These are phyloP conservation scores for Leccinum uliginosum DNA, from an alignment of 768 basidiomycete genomes.

Conservation along the genomic window DNA sequence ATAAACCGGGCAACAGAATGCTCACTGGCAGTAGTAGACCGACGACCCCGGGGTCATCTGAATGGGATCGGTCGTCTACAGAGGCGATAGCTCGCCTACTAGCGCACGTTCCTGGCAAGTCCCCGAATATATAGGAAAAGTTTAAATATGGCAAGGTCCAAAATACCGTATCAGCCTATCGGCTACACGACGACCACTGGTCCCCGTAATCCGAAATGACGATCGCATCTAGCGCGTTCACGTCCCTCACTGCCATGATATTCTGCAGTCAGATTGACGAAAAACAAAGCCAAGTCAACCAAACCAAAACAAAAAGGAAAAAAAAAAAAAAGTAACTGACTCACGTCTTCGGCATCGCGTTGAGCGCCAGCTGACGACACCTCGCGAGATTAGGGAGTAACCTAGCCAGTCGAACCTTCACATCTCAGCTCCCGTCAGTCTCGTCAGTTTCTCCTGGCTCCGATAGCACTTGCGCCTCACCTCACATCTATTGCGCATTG, in stretches of 20 bases:
- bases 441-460: conserved; percentile 1
- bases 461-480: no score
- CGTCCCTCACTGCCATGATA: conserved; percentile 55
- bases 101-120: no score
- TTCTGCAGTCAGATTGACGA: conserved; percentile 36
- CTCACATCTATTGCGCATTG: no score
- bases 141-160: no score
- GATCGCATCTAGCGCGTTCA: no score
- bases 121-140: no score
- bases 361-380: conserved; percentile 70
- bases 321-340: conserved; percentile 26
- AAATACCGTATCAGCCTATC: background rate
- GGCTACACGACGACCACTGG: conserved; percentile 11
- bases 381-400: conserved; percentile 74
- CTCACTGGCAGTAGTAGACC: no score
- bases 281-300: conserved; percentile 1
- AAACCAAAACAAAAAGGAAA: background rate
- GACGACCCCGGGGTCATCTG: no score
- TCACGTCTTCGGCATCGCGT: conserved; percentile 80
- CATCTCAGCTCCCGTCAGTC: conserved; percentile 8
- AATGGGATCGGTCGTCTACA: no score
- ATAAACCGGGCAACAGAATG: no score
- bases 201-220: conserved; percentile 68
- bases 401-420: conserved; percentile 61
- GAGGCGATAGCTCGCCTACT: no score